Conservation (phyloP, 768 basidiomycete genomes). For the Leccinum rimulosum region DNA sequence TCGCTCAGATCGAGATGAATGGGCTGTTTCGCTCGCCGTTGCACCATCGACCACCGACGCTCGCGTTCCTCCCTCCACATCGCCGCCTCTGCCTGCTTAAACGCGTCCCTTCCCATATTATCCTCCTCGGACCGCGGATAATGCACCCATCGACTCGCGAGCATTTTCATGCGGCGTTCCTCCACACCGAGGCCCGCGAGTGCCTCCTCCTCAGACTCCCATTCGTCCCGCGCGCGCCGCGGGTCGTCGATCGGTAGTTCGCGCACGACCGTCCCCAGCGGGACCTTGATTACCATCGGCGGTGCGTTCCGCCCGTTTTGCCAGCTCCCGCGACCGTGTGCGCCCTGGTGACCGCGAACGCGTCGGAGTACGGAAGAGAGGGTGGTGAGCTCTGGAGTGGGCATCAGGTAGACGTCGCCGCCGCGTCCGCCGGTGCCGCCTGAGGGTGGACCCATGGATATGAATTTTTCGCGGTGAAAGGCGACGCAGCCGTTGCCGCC, state of each 20-base stretch:
- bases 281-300: conserved; percentile 77
- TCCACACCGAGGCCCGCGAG: conserved; percentile 45
- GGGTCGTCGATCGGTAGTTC: conserved; percentile 69
- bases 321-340: conserved; percentile 81
- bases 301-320: conserved; percentile 74
- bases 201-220: conserved; percentile 69
- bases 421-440: conserved; percentile 92
- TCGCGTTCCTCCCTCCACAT: conserved; percentile 62
- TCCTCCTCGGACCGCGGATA: conserved; percentile 66
- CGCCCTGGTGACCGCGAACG: conserved; percentile 64
- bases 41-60: conserved; percentile 45
- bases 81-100: conserved; percentile 66
- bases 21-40: conserved; percentile 38
- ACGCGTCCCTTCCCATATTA: conserved; percentile 62
- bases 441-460: conserved; percentile 82
- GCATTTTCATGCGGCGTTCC: conserved; percentile 54
- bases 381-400: conserved; percentile 74
- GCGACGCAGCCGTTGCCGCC: conserved; percentile 93
- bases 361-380: conserved; percentile 71
- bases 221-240: conserved; percentile 61
- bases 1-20: conserved; percentile 64
- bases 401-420: conserved; percentile 81
- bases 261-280: conserved; percentile 85
- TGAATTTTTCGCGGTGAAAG: conserved; percentile 88
- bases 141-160: conserved; percentile 73